Conservation (phyloP, 345 rosid genomes). For the Camelina neglecta region DNA sequence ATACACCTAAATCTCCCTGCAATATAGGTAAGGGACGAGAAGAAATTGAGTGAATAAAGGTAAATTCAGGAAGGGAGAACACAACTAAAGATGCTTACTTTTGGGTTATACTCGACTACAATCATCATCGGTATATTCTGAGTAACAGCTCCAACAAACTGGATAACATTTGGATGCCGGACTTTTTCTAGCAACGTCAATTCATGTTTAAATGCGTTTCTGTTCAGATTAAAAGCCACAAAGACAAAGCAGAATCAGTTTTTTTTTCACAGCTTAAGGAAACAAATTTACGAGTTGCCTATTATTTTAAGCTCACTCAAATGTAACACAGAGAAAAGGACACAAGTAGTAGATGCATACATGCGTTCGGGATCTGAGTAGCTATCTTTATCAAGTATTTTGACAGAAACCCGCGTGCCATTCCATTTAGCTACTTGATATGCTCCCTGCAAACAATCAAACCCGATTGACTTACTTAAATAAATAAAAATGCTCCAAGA, state of each 20-base stretch:
- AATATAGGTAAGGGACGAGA: not conserved
- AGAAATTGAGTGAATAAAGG: not conserved
- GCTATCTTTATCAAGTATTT: constrained; percentile 82
- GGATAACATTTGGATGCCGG: constrained; percentile 93
- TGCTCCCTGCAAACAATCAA: constrained; percentile 64
- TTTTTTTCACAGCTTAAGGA: not conserved
- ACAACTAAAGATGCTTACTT: constrained; percentile 55
- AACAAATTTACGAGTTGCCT: not conserved
- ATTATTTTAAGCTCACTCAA: constrained; percentile 21
- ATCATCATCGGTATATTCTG: constrained; percentile 97
- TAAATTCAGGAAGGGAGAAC: constrained; percentile 24
- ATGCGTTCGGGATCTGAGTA: constrained; percentile 69
- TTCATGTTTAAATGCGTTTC: constrained; percentile 85
- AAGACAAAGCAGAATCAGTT: constrained; percentile 17
- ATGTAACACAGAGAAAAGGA: not conserved
- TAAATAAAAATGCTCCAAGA: constrained; percentile 4
- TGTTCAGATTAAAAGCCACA: constrained; percentile 42
- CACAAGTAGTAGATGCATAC: constrained; percentile 45
- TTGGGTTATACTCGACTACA: constrained; percentile 81
- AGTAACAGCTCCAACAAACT: constrained; percentile 97
- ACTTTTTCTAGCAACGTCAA: constrained; percentile 82
- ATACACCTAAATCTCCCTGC: constrained; percentile 85
- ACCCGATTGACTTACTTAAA: not conserved
- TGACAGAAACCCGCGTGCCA: constrained; percentile 88
- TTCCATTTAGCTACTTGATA: constrained; percentile 99